A percentile compares a stretch with the other conserved stretches of the same genome.
Conservation (phyloP, 495 filamentous ascomycete genomes). For the Xeromyces bisporus region DNA sequence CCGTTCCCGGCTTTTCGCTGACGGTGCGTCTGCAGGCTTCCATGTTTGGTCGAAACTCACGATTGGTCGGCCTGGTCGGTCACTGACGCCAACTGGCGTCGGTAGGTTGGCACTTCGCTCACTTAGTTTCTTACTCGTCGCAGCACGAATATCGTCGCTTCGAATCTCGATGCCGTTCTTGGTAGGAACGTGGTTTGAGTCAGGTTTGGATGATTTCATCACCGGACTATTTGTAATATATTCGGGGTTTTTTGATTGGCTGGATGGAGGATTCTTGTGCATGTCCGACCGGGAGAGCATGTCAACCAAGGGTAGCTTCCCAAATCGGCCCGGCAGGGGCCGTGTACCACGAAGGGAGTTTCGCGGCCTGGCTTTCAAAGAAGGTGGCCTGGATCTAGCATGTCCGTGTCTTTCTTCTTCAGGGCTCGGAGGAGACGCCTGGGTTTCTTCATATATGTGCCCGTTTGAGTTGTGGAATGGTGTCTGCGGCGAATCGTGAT, state of each 20-base stretch:
- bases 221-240: conserved; percentile 48
- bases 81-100: conserved; percentile 70
- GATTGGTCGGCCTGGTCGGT: conserved; percentile 70
- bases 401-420: conserved; percentile 20
- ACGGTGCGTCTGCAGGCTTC: conserved; percentile 38
- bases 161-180: conserved; percentile 70
- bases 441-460: conserved; percentile 79
- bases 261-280: conserved; percentile 58
- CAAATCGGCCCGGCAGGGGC: conserved; percentile 22
- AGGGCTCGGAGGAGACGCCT: conserved; percentile 19
- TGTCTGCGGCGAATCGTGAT: conserved; percentile 24
- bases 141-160: conserved; percentile 67
- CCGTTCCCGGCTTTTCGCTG: conserved; percentile 6
- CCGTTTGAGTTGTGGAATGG: conserved; percentile 46
- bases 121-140: conserved; percentile 77
- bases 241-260: conserved; percentile 53
- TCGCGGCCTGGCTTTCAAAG: conserved; percentile 33
- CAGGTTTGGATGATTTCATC: conserved; percentile 13
- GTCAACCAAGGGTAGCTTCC: conserved; percentile 32
- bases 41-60: conserved; percentile 80
- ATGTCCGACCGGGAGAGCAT: conserved; percentile 53
- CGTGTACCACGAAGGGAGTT: conserved; percentile 38
- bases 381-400: conserved; percentile 29
- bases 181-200: conserved; percentile 18
- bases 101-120: conserved; percentile 75